Conservation (phyloP, 768 basidiomycete genomes). For the Lactarius indigo region DNA sequence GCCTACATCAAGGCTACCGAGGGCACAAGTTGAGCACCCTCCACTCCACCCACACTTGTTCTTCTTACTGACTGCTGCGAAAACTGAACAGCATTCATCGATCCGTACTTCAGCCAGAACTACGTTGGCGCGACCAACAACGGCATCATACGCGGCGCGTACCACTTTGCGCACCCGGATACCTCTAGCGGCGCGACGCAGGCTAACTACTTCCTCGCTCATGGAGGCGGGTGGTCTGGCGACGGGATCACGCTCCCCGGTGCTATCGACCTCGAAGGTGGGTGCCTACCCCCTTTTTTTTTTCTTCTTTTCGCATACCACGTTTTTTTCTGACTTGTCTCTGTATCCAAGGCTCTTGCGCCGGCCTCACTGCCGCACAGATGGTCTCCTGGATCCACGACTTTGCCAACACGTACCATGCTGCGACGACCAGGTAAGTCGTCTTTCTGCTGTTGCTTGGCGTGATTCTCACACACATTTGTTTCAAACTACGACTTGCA, state of each 20-base stretch:
- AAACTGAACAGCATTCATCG: constrained; percentile 37
- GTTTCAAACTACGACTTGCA: constrained; percentile 25
- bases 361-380: constrained; percentile 42
- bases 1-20: constrained; percentile 70
- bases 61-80: constrained; percentile 22
- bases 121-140: constrained; percentile 55
- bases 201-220: constrained; percentile 53
- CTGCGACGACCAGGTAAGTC: constrained; percentile 43
- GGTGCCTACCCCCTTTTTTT: too few relatives aligned
- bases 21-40: constrained; percentile 41
- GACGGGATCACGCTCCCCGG: constrained; percentile 63
- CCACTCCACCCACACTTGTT: too few relatives aligned
- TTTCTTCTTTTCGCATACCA: background rate
- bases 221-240: constrained; percentile 50
- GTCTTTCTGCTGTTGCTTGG: background rate
- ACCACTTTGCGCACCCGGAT: constrained; percentile 60
- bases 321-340: background rate
- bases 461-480: background rate
- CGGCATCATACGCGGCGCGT: constrained; percentile 55
- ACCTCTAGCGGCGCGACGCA: constrained; percentile 52
- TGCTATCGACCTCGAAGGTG: constrained; percentile 61
- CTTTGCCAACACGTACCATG: constrained; percentile 54
- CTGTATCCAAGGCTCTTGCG: background rate
- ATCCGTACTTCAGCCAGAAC: constrained; percentile 45
- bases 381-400: constrained; percentile 63